Conservation (phyloP, 148 eudicot species). For the Silene uniflora region DNA sequence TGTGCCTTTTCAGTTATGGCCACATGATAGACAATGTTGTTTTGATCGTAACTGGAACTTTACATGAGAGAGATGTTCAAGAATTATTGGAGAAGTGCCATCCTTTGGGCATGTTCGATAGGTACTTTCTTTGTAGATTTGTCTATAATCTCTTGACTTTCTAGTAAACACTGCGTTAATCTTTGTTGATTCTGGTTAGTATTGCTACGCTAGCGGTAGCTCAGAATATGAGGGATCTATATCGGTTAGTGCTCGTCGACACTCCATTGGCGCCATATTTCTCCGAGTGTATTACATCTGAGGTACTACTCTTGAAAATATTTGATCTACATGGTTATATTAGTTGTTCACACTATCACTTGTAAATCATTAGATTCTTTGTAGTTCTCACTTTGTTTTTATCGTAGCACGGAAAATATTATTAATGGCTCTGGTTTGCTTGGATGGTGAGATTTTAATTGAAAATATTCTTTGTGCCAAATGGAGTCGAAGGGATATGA, state of each 20-base stretch:
- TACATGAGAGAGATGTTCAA: conserved; percentile 99
- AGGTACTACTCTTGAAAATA: conserved; percentile 43
- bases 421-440: too few relatives aligned
- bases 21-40: conserved; percentile 99
- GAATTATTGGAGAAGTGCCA: conserved; percentile 95
- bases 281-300: conserved; percentile 95
- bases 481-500: too few relatives aligned
- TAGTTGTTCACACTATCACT: background rate
- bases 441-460: too few relatives aligned
- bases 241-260: conserved; percentile 95
- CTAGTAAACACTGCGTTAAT: conserved; percentile 12
- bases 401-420: background rate
- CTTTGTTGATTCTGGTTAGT: conserved; percentile 39
- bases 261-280: conserved; percentile 98
- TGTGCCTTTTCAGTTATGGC: conserved; percentile 54
- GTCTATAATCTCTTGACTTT: conserved; percentile 1
- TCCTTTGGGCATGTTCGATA: conserved; percentile 97
- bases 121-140: conserved; percentile 37
- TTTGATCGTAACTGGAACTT: conserved; percentile 92
- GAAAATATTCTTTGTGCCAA: too few relatives aligned
- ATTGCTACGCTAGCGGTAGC: conserved; percentile 96
- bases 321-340: background rate
- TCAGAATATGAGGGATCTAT: conserved; percentile 94
- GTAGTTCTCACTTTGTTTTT: background rate
- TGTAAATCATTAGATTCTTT: background rate